Evolutionary conservation across 2,329 filamentous ascomycete species (phyloP), one percentile per base, ranked within the genome.

Genomic region (Truncatella angustata): DNA sequence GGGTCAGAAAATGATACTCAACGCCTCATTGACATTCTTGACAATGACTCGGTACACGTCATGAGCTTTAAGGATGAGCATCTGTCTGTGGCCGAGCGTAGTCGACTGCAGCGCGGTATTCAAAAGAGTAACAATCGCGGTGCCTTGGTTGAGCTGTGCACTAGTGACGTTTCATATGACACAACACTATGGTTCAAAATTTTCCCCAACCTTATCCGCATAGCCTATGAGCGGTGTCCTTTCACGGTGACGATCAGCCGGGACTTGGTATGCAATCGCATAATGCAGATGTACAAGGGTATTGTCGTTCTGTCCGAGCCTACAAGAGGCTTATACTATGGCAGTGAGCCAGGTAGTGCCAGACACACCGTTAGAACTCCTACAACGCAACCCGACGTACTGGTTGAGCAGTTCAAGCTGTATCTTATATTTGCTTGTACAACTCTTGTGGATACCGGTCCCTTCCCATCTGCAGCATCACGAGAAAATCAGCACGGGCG

Each of bases 381-480:
- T 53, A 87, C 84, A 3, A 86, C 87, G 1, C 88, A 91, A 16
- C 89, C 92, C 0, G 91, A 96, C 61, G 85, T 96, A 20, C 79
- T 97, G 52, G 85, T 99, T 53, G 95, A 97, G 69, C 94, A 99
- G 67, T 99, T 93, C 93, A 97, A 97, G 70, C 76, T 97, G 2
- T 97, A 97, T 67, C 79, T 99, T 23, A 92, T 97, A 51, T 97
- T 99, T 73, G 94, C 93, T 9, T 99, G 95, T 70, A 96, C 93
- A 9, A 97, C 94, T 0, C 77, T 99, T 52, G 92, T 90, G 34
- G 94, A 94, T 59, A 82, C 90, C 9, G 91, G 91, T 9, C 84
- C 77, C 51, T 77, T 78, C 20, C 82, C 85, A 51, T 76, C 86
- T 26, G 75, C 78, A 11, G 75, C 75, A 2, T 70, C 74, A 5